These are phyloP conservation scores for Fusarium buxicola DNA, from an alignment of 2,329 filamentous ascomycete genomes.

Conservation along the genomic window DNA sequence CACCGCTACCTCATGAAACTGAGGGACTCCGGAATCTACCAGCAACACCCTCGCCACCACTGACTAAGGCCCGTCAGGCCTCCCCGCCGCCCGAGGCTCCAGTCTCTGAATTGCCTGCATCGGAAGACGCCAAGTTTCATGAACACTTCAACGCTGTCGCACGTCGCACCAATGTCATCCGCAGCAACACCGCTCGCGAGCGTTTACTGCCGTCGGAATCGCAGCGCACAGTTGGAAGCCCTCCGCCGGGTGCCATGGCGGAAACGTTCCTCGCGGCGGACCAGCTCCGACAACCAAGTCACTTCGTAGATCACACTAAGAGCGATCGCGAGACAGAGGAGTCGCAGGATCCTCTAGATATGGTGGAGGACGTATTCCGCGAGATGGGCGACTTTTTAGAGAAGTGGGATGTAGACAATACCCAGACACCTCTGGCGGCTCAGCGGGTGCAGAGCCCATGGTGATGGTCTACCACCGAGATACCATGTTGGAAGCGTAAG, in stretches of 20 bases:
- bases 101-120: slow-evolving; percentile 50
- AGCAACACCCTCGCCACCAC: slow-evolving; percentile 20
- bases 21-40: slow-evolving; percentile 14
- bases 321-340: slow-evolving; percentile 28
- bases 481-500: neutral
- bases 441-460: slow-evolving; percentile 45
- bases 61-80: slow-evolving; percentile 39
- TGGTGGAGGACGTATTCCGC: slow-evolving; percentile 53
- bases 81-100: slow-evolving; percentile 59
- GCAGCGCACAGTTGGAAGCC: slow-evolving; percentile 48
- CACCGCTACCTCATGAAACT: slow-evolving; percentile 47
- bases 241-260: slow-evolving; percentile 44
- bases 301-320: slow-evolving; percentile 18
- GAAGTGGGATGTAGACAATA: slow-evolving; percentile 50
- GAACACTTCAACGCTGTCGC: slow-evolving; percentile 62
- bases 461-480: slow-evolving; percentile 28
- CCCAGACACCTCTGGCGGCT: slow-evolving; percentile 19
- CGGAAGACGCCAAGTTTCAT: slow-evolving; percentile 54
- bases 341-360: slow-evolving; percentile 50
- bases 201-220: slow-evolving; percentile 57
- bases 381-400: slow-evolving; percentile 53
- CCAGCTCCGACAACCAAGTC: slow-evolving; percentile 19
- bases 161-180: slow-evolving; percentile 48
- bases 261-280: slow-evolving; percentile 44
- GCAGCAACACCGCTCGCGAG: slow-evolving; percentile 19